These are phyloP conservation scores for Cocos nucifera DNA, from an alignment of 176 grass and related monocot species.

Conservation along the genomic window DNA sequence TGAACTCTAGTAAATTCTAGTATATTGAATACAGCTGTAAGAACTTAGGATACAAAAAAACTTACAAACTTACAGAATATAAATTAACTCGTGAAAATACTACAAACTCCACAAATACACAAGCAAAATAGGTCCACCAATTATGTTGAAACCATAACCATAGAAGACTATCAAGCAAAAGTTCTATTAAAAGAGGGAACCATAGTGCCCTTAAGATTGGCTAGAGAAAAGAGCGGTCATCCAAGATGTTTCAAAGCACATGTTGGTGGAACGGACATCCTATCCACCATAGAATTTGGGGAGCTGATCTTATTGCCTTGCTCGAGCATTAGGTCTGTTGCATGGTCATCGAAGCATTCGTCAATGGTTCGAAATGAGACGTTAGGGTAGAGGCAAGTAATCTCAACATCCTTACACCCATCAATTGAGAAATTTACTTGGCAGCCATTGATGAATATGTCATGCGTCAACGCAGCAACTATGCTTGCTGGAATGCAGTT, in stretches of 20 bases:
- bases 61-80: too few relatives aligned
- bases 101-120: too few relatives aligned
- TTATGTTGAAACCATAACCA: too few relatives aligned
- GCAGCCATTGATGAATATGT: slow-evolving; percentile 84
- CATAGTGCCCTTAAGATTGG: too few relatives aligned
- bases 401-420: slow-evolving; percentile 32
- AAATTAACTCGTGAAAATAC: too few relatives aligned
- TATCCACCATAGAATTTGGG: slow-evolving; percentile 4
- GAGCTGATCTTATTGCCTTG: slow-evolving; percentile 4
- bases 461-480: slow-evolving; percentile 65
- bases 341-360: slow-evolving; percentile 58
- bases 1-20: too few relatives aligned
- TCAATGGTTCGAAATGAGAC: slow-evolving; percentile 37
- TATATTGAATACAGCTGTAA: too few relatives aligned
- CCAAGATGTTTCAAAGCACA: slow-evolving; percentile 18
- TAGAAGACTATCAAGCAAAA: too few relatives aligned
- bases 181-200: too few relatives aligned
- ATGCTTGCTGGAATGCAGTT: slow-evolving; percentile 52
- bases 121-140: too few relatives aligned
- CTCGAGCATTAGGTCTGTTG: slow-evolving; percentile 15
- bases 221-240: too few relatives aligned
- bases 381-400: slow-evolving; percentile 53
- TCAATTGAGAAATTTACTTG: slow-evolving; percentile 47
- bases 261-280: neutral
- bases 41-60: too few relatives aligned